A percentile compares a stretch with the other conserved stretches of the same genome.
phyloP scores from a whole-genome alignment of 345 rosid species.

The Gossypium ekmanianum region DNA sequence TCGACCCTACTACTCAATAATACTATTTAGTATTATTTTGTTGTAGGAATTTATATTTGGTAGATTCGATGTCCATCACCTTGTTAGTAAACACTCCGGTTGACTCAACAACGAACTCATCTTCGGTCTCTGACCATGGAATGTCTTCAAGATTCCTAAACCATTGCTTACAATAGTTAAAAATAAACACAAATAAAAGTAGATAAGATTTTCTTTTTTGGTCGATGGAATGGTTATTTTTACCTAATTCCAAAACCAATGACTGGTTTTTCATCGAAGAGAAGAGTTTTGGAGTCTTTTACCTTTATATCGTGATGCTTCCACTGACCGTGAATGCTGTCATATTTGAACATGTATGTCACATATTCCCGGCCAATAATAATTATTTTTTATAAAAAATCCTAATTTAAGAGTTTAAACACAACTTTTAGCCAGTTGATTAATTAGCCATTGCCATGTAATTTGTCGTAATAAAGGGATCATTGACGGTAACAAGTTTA shows the following conservation, averaged over 20 bases:
- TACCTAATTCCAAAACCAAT: constrained; percentile 75
- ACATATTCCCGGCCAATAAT: constrained; percentile 19
- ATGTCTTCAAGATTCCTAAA: constrained; percentile 89
- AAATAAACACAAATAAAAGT: neutral
- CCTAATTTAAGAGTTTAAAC: neutral
- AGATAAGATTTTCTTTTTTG: neutral
- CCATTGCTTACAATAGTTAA: neutral
- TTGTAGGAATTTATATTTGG: no score
- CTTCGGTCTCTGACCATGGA: constrained; percentile 79
- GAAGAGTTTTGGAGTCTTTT: constrained; percentile 81
- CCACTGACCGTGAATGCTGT: constrained; percentile 95
- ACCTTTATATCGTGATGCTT: constrained; percentile 76
- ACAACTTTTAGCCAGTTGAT: neutral
- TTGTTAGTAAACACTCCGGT: constrained; percentile 95
- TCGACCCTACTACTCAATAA: no score
- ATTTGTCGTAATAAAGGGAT: constrained; percentile 66
- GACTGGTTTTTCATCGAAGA: constrained; percentile 75
- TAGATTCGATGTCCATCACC: constrained; percentile 3
- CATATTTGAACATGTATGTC: constrained; percentile 95
- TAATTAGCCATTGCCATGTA: neutral
- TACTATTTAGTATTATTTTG: no score
- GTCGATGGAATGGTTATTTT: neutral
- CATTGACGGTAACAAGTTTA: constrained; percentile 85
- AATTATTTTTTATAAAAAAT: neutral
- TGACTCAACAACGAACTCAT: constrained; percentile 77